These are phyloP conservation scores for Zygosaccharomyces pseudobailii DNA, from an alignment of 1,139 yeast genomes.

Conservation along the genomic window DNA sequence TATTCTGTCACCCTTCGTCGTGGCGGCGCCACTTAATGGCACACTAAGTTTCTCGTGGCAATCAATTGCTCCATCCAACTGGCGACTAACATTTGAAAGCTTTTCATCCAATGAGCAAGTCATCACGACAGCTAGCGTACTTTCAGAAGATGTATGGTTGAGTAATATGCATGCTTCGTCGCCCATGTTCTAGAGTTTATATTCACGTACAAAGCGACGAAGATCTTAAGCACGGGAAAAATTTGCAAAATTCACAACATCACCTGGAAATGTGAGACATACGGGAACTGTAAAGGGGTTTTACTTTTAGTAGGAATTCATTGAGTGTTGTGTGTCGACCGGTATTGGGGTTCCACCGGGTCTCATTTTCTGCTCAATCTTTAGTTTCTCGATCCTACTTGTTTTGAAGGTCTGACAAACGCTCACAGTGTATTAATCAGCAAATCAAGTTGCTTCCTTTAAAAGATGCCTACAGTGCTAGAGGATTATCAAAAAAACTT, in stretches of 20 bases:
- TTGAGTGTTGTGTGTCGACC: slow-evolving; percentile 4
- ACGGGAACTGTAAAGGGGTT: background rate
- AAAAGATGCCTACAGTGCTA: slow-evolving; percentile 26
- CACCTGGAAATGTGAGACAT: background rate
- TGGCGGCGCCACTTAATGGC: background rate
- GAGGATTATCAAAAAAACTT: slow-evolving; percentile 60
- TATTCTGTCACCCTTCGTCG: slow-evolving; percentile 1
- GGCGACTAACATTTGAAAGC: background rate
- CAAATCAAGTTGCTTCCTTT: background rate
- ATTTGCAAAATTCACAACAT: slow-evolving; percentile 1
- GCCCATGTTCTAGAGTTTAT: background rate
- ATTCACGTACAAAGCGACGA: background rate
- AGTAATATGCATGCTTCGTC: background rate
- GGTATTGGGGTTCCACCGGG: slow-evolving; percentile 4
- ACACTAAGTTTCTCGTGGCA: background rate
- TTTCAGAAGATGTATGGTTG: background rate
- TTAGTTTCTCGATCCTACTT: background rate
- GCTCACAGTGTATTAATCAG: background rate
- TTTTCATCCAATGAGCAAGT: background rate
- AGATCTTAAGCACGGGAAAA: background rate
- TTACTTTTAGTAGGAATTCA: background rate
- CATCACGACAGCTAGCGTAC: background rate
- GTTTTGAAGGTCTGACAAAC: background rate
- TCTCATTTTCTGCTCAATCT: slow-evolving; percentile 1
- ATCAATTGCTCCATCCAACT: background rate